Base-by-base conservation (phyloP, 176 grass and related monocot species). In the Carex kokanica region DNA sequence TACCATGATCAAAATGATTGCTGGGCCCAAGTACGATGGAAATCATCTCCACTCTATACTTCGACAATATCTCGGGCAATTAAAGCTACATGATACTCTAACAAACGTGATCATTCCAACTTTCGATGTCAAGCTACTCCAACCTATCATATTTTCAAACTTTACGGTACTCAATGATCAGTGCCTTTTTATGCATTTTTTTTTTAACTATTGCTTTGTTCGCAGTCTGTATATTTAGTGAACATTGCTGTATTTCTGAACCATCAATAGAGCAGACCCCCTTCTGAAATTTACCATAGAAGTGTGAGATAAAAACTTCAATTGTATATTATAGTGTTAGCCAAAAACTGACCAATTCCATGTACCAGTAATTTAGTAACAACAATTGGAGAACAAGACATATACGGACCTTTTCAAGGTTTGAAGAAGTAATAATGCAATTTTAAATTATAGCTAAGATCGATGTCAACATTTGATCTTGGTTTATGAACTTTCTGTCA, bases 121-220 rank as follows among this genome's bases (percentile, higher is more conserved):
- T 58, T 97, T 93, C 34, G 94, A 93, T 32, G 85, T 97, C 24
- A 57, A 51, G 6, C 56, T 83, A 36, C 60, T 93, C 56, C 87
- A 93, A 14, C 94, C 94, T 1, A 85, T 83, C 0, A 90, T 97
- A 25, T 97, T 97, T 78, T 97, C 94, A 2, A 91, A 61, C 86
- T 90, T 93, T n/a, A 79, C 90, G 84, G 94, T 93, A 89, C 8
- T 24, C 25, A 49, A 13, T 63, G n/a, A 25, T 49, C 2, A 51
- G 18, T 53, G 11, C 10, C 21, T 13, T 49, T 52, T 29, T 49
- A 29, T 51, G 11, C 13, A 15, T 17, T 25, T 64, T 64, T 64
- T 64, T 29, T 49, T 2, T 9, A 25, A 64, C 25, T 27, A 13
- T 64, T 64, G 0, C 43, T 10, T 47, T 47, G 43, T 47, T 47